Evolutionary conservation across 768 basidiomycete species (phyloP).

Genomic region (Xerocomus potaroensis): DNA sequence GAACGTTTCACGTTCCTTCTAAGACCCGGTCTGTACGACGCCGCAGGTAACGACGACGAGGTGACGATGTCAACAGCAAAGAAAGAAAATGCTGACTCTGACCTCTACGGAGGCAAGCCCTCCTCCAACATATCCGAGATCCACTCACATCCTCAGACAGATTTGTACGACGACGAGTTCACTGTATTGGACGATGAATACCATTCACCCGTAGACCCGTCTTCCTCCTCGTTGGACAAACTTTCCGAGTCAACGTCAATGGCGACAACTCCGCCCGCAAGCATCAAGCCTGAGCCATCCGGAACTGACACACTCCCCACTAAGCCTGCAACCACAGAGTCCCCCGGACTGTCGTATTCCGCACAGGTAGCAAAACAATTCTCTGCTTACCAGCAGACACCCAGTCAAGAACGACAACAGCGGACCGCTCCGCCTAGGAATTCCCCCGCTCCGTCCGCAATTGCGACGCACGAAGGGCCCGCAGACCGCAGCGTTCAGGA

Average conservation of each 20-base stretch:
- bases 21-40: too few species aligned
- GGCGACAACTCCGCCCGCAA: constrained; percentile 13
- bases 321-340: constrained; percentile 22
- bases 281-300: constrained; percentile 24
- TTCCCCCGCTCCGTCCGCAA: constrained; percentile 27
- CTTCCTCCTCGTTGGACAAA: constrained; percentile 17
- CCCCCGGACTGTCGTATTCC: constrained; percentile 48
- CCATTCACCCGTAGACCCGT: constrained; percentile 24
- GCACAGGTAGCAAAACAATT: constrained; percentile 66
- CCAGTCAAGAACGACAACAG: constrained; percentile 59
- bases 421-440: constrained; percentile 27
- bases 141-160: constrained; percentile 26
- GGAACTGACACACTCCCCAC: constrained; percentile 23
- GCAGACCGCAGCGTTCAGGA: constrained; percentile 36
- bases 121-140: neutral
- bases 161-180: constrained; percentile 51
- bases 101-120: constrained; percentile 44
- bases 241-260: constrained; percentile 14
- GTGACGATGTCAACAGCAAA: constrained; percentile 23
- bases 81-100: constrained; percentile 36
- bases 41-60: neutral
- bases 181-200: constrained; percentile 30
- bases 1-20: neutral
- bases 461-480: constrained; percentile 35
- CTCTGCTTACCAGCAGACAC: constrained; percentile 59